Evolutionary conservation across 768 basidiomycete genomes (phyloP), one percentile per base, ranked within the genome.

Genomic region (Hortiboletus campestris): DNA sequence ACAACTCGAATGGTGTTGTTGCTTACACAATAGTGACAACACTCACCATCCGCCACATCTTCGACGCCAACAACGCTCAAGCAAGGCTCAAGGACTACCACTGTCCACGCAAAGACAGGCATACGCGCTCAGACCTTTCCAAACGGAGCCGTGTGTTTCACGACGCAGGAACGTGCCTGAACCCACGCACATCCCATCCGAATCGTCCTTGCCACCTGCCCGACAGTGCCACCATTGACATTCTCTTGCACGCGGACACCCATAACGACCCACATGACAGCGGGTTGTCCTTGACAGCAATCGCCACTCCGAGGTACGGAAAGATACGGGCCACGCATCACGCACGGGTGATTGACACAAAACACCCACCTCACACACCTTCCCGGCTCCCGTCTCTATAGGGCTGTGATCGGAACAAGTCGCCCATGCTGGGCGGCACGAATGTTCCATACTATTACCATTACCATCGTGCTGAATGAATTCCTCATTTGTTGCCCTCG

Each of bases 181-280:
- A 46, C n/a, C n/a, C n/a, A n/a, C 41, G 3, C 12, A 13, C 32
- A 4, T 25, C 25, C 25, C 25, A 25, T 25, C 25, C 6, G 25
- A 25, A 25, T 25, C 25, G 6, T 25, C 4, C 4, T 25, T 6
- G 25, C 25, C 25, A 25, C 25, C 35, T 17, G 35, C 36, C 57
- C 40, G 51, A 38, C 22, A 28, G 56, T 42, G n/a, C 44, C 36
- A 42, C 45, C 31, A 28, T 31, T 20, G 7, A 47, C 28, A 17
- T 49, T 29, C 44, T 17, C n/a, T 39, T 41, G 10, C 55, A 62
- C 29, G 43, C 46, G 59, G 52, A 25, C 22, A 34, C 47, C 35
- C 58, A 49, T 61, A 54, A 46, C 58, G 39, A 60, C 50, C 17
- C 41, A 47, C 51, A 39, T 52, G 61, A 55, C 62, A 63, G 46